These are phyloP conservation scores for Sporisorium iseilematis-ciliati DNA, from an alignment of 1,284 basidiomycete species.

Conservation along the genomic window DNA sequence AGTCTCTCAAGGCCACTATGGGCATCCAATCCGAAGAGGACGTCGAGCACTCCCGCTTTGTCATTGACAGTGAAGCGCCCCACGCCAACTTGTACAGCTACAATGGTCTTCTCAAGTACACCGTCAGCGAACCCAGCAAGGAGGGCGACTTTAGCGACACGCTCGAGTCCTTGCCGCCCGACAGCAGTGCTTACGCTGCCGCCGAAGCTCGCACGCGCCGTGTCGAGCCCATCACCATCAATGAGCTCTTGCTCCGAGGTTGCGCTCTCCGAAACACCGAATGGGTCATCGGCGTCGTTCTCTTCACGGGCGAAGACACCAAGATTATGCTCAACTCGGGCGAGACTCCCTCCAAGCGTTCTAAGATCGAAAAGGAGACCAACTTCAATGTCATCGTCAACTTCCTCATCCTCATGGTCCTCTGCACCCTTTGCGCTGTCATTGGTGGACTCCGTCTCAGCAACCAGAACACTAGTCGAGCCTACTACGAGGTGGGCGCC, in stretches of 20 bases:
- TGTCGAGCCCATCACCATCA: conserved; percentile 79
- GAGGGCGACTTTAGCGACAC: conserved; percentile 39
- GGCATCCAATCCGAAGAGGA: conserved; percentile 88
- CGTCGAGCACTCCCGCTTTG: conserved; percentile 85
- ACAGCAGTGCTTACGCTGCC: conserved; percentile 55
- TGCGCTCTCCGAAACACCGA: conserved; percentile 91
- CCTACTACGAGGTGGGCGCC: conserved; percentile 73
- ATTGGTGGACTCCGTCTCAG: conserved; percentile 81
- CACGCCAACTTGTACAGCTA: conserved; percentile 93
- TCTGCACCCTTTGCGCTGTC: conserved; percentile 81
- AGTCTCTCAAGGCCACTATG: conserved; percentile 81
- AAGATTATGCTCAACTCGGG: conserved; percentile 99
- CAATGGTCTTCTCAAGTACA: conserved; percentile 84
- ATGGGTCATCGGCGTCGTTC: conserved; percentile 94
- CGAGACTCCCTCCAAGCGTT: conserved; percentile 82
- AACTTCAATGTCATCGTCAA: conserved; percentile 98
- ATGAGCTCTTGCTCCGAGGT: conserved; percentile 91
- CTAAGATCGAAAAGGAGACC: conserved; percentile 98
- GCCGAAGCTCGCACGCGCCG: conserved; percentile 65
- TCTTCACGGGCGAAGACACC: conserved; percentile 93
- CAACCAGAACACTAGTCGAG: conserved; percentile 77
- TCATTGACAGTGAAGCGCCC: conserved; percentile 91
- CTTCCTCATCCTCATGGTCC: conserved; percentile 81
- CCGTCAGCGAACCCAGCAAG: conserved; percentile 52
- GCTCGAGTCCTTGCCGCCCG: conserved; percentile 33